A percentile compares a stretch with the other conserved stretches of the same genome.
These are phyloP conservation scores for Aspergillus haitiensis DNA, from an alignment of 495 filamentous ascomycete species.

Conservation along the genomic window DNA sequence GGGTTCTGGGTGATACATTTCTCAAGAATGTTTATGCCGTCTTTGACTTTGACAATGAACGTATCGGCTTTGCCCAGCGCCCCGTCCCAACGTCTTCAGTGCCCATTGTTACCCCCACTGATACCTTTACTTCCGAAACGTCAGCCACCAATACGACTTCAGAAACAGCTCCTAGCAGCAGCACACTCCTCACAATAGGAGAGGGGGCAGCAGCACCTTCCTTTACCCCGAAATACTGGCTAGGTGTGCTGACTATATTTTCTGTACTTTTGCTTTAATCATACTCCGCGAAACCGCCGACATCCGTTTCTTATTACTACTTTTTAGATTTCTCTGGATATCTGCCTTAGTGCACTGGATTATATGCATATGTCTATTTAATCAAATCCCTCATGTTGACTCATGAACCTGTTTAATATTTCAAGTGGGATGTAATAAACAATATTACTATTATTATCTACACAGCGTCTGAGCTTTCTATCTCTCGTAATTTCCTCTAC, in stretches of 20 bases:
- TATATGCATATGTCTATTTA: conserved; percentile 16
- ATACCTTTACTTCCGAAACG: conserved; percentile 12
- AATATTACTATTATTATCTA: neutral
- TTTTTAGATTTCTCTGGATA: neutral
- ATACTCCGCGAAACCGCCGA: neutral
- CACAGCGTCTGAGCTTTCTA: no score
- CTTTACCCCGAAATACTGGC: conserved; percentile 16
- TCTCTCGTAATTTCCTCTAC: no score
- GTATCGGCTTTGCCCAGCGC: conserved; percentile 42
- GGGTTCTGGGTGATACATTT: conserved; percentile 82
- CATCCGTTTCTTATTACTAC: neutral
- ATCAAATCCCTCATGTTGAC: conserved; percentile 19
- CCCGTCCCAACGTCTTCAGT: conserved; percentile 14
- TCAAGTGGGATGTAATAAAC: neutral
- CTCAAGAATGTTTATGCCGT: conserved; percentile 89
- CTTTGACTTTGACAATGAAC: conserved; percentile 64
- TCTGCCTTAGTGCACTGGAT: conserved; percentile 11
- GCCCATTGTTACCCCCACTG: conserved; percentile 12
- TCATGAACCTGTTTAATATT: conserved; percentile 7
- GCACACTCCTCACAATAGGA: conserved; percentile 9
- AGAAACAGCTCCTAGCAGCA: conserved; percentile 7
- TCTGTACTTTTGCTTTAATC: conserved; percentile 14
- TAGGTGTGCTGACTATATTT: conserved; percentile 7
- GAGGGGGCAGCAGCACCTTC: conserved; percentile 18
- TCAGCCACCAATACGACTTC: conserved; percentile 13